Evolutionary conservation across 805 yeast genomes (phyloP), one percentile per base, ranked within the genome.

Genomic region (Blastobotrys attinorum): DNA sequence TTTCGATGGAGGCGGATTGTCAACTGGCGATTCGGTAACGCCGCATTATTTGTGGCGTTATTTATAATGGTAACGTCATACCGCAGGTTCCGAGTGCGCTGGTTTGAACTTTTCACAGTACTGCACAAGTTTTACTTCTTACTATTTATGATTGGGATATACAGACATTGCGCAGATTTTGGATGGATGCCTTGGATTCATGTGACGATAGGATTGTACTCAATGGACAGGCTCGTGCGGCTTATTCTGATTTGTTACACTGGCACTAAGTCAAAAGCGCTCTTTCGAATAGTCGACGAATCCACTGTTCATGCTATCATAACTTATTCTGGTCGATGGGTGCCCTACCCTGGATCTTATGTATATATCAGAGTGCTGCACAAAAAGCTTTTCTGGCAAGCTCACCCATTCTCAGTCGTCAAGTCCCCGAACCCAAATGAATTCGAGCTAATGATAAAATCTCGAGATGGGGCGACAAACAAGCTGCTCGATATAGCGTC

Each of bases 141-240:
- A 4, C 48, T 70, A 4, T 79, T 81, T 54, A 65, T 83, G 44
- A 67, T 69, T 7, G 75, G 76, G 42, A 70, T 75, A 40, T 83
- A 77, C 74, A 65, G 66, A 31, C 94, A 84, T 58, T 32, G 54
- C 38, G 32, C 33, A 5, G 47, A 42, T 18, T 29, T 31, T 27
- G 45, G 39, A n/a, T 43, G 42, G 40, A 48, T 39, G 45, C 75
- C 72, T 63, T 53, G 31, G 32, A 23, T 73, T 17, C 76, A 73
- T 45, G 71, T 76, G 3, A 57, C 79, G 8, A 70, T 76, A 46
- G 80, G 76, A 0, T 65, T 85, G 3, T 87, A 95, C 95, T 70
- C 65, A 1, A 67, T 75, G 49, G 94, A 86, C 58, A 67, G 89
- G 44, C 48, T 76, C 1, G 53, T 74, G 11, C 70, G 95, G 48